Conservation (phyloP, 2,329 filamentous ascomycete genomes). For the Colletotrichum aenigma region DNA sequence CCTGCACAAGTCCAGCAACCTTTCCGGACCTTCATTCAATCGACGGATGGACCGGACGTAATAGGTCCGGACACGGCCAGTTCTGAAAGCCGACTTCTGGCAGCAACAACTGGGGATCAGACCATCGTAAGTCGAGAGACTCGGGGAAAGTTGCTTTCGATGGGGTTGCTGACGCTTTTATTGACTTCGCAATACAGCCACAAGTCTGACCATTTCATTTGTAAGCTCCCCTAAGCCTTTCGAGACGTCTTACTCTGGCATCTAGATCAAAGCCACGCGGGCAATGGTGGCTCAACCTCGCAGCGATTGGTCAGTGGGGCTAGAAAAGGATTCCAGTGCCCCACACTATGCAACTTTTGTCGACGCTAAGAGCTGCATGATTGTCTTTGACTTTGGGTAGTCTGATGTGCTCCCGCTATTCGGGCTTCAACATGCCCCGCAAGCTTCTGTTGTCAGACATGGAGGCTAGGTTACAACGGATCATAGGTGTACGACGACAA, state of each 20-base stretch:
- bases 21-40: neutral
- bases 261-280: neutral
- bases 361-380: neutral
- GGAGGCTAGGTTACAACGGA: fast-evolving
- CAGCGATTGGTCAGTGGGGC: fast-evolving
- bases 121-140: fast-evolving
- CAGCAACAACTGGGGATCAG: neutral
- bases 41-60: neutral
- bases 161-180: neutral
- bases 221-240: neutral
- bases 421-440: fast-evolving
- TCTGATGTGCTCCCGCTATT: neutral
- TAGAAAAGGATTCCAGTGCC: neutral
- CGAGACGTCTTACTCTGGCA: neutral
- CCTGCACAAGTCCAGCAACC: constrained; percentile 2
- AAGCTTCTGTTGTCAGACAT: neutral
- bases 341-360: constrained; percentile 1
- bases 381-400: neutral
- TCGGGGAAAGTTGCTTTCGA: neutral
- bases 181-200: neutral
- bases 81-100: neutral
- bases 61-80: no score
- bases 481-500: neutral
- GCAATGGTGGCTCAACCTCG: neutral
- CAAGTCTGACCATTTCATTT: neutral